Base-by-base conservation (phyloP, 208 protist species). In the Leishmania braziliensis region DNA sequence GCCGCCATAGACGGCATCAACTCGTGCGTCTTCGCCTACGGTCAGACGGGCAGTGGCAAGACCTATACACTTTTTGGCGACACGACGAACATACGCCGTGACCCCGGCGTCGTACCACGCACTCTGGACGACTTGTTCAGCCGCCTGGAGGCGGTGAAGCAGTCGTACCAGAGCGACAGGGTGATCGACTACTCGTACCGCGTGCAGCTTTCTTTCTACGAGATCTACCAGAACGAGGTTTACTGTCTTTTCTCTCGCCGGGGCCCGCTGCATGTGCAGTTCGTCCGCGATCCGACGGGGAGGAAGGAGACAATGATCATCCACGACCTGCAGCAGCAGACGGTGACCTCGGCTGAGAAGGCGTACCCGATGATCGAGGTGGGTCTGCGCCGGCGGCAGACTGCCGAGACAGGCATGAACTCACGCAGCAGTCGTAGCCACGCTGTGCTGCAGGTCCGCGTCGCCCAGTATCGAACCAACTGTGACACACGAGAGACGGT, bases 371-470 rank as follows among this genome's bases (percentile, higher is more conserved):
- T 96, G 56, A 83, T 99, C 16, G 93, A 97, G 79, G 82, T 90
- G 82, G 97, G 97, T 14, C 90, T 97, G 56, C 89, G 90, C 33
- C 79, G 88, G 50, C 90, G 97, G 29, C 93, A 95, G 78, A 96
- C 93, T 0, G 95, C 91, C 54, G 91, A 94, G 85, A 99, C 98
- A 5, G 90, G 94, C 60, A 99, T 99, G 96, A 99, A 99, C 26
- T 50, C 72, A 43, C 72, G 48, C 29, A 76, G 72, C 72, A 76
- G 72, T 62, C 72, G 72, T 3, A 99, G 98, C 20, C 98, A 99
- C 89, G 97, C 98, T 26, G 97, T 99, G 50, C 91, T 99, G 69
- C 87, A 97, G 70, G 39, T 97, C 33, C 82, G 87, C 56, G 81
- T 96, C 29, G 83, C 83, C 75, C 94, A 95, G 74, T 92, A 83